Percentiles rank a stretch among this genome's conserved stretches.
Conservation (phyloP, 805 yeast species). For the Cyberlindnera americana region DNA sequence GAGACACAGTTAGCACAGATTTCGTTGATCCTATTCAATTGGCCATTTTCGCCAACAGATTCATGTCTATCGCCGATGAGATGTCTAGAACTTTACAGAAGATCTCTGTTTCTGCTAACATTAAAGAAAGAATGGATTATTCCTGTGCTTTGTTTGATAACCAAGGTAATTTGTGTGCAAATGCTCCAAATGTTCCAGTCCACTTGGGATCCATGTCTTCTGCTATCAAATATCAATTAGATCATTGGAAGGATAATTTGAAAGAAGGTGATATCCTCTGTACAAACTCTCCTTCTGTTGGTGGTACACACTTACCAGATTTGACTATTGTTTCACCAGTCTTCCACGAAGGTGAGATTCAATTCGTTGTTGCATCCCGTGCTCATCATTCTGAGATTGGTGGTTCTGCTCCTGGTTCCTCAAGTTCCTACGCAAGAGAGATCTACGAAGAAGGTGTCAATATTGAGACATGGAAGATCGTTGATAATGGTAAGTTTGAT, state of each 20-base stretch:
- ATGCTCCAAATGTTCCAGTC: constrained; percentile 47
- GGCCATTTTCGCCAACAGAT: constrained; percentile 43
- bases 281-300: constrained; percentile 41
- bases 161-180: constrained; percentile 41
- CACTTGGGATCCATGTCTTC: constrained; percentile 46
- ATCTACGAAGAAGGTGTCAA: constrained; percentile 56
- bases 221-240: constrained; percentile 36
- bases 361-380: constrained; percentile 53
- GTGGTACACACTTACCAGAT: constrained; percentile 48
- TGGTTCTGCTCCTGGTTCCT: constrained; percentile 55
- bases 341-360: constrained; percentile 41
- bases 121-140: constrained; percentile 46
- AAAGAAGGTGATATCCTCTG: constrained; percentile 42
- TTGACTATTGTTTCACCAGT: constrained; percentile 59
- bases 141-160: constrained; percentile 46
- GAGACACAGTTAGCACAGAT: constrained; percentile 39
- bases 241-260: constrained; percentile 36
- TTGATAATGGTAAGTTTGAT: constrained; percentile 46
- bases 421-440: constrained; percentile 51
- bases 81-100: constrained; percentile 45
- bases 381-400: constrained; percentile 96
- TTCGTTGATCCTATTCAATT: constrained; percentile 44
- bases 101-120: constrained; percentile 42
- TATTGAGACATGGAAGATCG: constrained; percentile 49
- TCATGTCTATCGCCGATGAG: constrained; percentile 49